Base-by-base conservation (phyloP, 23 red algal species). In the Agarophyton chilense region DNA sequence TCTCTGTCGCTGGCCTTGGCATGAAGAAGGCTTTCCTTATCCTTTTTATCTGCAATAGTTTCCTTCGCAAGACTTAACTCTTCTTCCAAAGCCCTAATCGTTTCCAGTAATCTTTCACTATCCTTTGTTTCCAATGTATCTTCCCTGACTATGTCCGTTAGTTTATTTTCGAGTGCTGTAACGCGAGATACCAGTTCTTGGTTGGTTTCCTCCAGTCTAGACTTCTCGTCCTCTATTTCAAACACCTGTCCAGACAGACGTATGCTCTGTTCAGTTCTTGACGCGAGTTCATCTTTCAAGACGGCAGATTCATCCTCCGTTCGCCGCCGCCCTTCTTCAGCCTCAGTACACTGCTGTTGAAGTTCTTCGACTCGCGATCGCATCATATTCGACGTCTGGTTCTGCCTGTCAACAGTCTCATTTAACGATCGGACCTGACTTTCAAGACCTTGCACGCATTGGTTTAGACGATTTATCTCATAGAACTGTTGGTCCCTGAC, bases 231-330 rank as follows among this genome's bases (percentile, higher is more conserved):
- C 44, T 92, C 89, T 1, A 77, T 65, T 64, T 92, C 89, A 74
- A 84, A 92, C 34, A 92, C 60, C 28, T 92, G 76, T 24, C 89
- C 89, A 34, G 89, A 92, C 24, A 92, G 55, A 14, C 89, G 78
- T 64, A 92, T 92, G 42, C 70, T 92, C 52, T 92, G 89, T 40
- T 92, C 89, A 14, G 89, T 84, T 31, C 89, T 29, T 28, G 40
- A 68, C 17, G 89, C 78, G 4, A 92, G 77, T 40, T 92, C 78
- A 33, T 77, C 79, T 42, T 46, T 82, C 36, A 92, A 33, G 5
- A 17, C 28, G 34, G 10, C 40, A 35, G 72, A 74, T 57, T 92
- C 78, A 35, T 92, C 79, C 40, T 58, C 60, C 13, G 78, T 47
- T 38, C 78, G 66, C 29, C 63, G 67, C 16, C 79, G 78, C n/a